Base-by-base conservation (phyloP, 1,284 basidiomycete genomes). In the Exobasidium rhododendri region DNA sequence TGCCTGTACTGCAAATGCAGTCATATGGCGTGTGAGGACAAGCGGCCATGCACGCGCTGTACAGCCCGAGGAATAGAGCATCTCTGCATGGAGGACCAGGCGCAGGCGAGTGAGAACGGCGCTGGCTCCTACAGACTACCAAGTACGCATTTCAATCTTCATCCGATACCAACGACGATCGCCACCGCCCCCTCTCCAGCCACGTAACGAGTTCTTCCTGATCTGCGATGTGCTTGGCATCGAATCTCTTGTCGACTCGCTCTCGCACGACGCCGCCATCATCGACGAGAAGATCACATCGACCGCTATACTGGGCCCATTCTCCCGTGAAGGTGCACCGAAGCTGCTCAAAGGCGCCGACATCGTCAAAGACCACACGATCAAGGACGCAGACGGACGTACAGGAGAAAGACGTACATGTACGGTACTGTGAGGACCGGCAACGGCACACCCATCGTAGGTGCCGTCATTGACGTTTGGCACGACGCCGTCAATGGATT, bases 131-230 rank as follows among this genome's bases (percentile, higher is more conserved):
- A n/a, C n/a, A n/a, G n/a, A n/a, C n/a, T n/a, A n/a, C n/a, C n/a
- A n/a, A n/a, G n/a, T n/a, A n/a, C n/a, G n/a, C n/a, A n/a, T n/a
- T n/a, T n/a, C n/a, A n/a, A n/a, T n/a, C n/a, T n/a, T n/a, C n/a
- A n/a, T n/a, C n/a, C n/a, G n/a, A n/a, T n/a, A n/a, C n/a, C n/a
- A n/a, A n/a, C n/a, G n/a, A n/a, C n/a, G n/a, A n/a, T n/a, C n/a
- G n/a, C n/a, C n/a, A n/a, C n/a, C n/a, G n/a, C n/a, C n/a, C n/a
- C n/a, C n/a, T n/a, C n/a, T n/a, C n/a, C n/a, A n/a, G n/a, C n/a
- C n/a, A 64, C 74, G 81, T 11, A 80, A 81, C 70, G 81, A 82
- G 65, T 73, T 81, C 56, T 75, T 82, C 51, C 76, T 82, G 46
- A 73, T 81, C 40, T 72, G 74, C 6, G 81, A 82, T 60, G 75